A percentile compares a stretch with the other conserved stretches of the same genome.
Conservation (phyloP, 139 green algal species). For the Volvox reticuliferus region DNA sequence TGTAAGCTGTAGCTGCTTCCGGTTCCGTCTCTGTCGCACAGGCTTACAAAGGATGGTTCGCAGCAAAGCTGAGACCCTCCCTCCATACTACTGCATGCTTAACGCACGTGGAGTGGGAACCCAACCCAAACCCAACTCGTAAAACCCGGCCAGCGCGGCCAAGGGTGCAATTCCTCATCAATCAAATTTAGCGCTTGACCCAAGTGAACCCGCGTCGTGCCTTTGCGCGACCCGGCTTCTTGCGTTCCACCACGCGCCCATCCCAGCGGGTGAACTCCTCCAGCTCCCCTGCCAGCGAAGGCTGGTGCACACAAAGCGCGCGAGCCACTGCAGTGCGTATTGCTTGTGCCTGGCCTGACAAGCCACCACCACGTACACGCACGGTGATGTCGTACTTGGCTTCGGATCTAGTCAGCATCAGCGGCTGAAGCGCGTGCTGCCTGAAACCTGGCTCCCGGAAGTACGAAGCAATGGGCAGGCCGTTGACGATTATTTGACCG, state of each 20-base stretch:
- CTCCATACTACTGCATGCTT: neutral
- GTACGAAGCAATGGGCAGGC: constrained; percentile 74
- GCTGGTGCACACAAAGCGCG: constrained; percentile 82
- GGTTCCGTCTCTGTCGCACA: too few relatives aligned
- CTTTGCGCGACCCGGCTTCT: constrained; percentile 93
- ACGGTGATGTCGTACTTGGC: constrained; percentile 79
- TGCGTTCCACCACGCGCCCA: constrained; percentile 92
- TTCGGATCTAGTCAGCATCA: constrained; percentile 76
- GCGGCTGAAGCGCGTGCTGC: constrained; percentile 80
- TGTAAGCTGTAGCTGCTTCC: too few relatives aligned
- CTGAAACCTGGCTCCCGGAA: constrained; percentile 77
- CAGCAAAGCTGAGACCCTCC: neutral
- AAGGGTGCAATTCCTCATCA: too few relatives aligned
- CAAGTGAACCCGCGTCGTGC: constrained; percentile 90
- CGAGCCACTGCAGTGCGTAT: constrained; percentile 85
- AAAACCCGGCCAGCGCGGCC: too few relatives aligned
- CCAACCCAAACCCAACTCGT: too few relatives aligned
- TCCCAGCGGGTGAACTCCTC: constrained; percentile 75
- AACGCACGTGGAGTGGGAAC: too few relatives aligned
- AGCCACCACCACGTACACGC: constrained; percentile 65
- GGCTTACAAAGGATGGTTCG: too few relatives aligned
- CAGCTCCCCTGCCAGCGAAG: constrained; percentile 75
- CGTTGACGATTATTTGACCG: constrained; percentile 84
- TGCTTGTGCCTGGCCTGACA: constrained; percentile 83
- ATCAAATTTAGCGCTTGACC: constrained; percentile 88